Evolutionary conservation across 2,329 filamentous ascomycete genomes (phyloP), one percentile per base, ranked within the genome.

Genomic region (Apiospora hydei): DNA sequence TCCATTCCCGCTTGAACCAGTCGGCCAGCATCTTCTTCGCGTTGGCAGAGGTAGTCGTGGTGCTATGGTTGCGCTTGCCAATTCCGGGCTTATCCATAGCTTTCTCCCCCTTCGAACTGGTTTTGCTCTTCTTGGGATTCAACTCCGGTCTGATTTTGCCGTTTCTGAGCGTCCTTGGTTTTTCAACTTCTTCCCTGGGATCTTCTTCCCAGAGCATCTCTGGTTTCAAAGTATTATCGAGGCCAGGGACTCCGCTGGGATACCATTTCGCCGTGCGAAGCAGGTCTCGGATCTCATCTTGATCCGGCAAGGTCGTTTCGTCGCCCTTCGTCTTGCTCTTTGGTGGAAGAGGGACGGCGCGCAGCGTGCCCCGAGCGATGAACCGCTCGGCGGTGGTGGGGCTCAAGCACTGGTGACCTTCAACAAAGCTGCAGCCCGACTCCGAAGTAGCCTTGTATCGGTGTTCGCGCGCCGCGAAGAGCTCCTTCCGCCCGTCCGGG

Each of bases 331-430:
- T 13, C 8, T 38, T 16, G 11, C 21, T n/a, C 1, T 49, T 18
- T 7, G 6, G 7, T 21, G 57, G 34, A 3, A 61, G 8, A 34
- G 43, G 49, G 18, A 68, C 57, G 43, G n/a, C 47, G 18, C 2
- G 67, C 5, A 77, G 24, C 14, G 72, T 75, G 43, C 72, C 76
- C 13, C 74, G 74, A 1, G 38, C 69, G 3, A 77, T 74, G 51
- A 75, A 75, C 8, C 75, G 74, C 53, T 74, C 75, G 1, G 74
- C 76, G 0, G 72, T 73, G 16, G 46, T n/a, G 7, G 76, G 74
- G 13, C 74, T 76, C 7, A 77, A 71, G 24, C 30, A 64, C 11
- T 24, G 41, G 24, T 75, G 76, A 1, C 72, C 75, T 34, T 75
- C 75, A 11, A 75, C 72, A 41, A 77, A 75, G 2, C 21, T 67